phyloP scores from a whole-genome alignment of 2,329 filamentous ascomycete genomes.

The Neonectria ditissima region DNA sequence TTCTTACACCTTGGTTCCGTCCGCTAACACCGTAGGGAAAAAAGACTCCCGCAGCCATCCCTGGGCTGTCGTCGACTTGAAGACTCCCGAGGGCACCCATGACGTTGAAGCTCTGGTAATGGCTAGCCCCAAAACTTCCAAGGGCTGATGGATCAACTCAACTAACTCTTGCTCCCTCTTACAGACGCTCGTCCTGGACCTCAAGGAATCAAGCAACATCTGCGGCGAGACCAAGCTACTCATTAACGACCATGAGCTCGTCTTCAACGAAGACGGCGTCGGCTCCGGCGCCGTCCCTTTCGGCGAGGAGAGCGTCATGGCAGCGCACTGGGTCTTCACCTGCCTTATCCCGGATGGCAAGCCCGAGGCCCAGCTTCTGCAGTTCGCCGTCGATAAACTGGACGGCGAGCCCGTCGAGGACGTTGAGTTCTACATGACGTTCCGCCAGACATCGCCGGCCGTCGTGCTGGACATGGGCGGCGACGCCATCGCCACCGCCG shows the following conservation, averaged over 20 bases:
- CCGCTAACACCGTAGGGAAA: not conserved
- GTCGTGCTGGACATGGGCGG: constrained; percentile 58
- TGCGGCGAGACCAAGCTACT: constrained; percentile 61
- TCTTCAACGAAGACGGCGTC: constrained; percentile 53
- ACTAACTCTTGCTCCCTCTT: constrained; percentile 18
- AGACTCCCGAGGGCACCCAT: constrained; percentile 15
- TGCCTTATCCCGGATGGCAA: constrained; percentile 56
- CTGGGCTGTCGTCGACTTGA: constrained; percentile 22
- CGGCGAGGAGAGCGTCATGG: constrained; percentile 52
- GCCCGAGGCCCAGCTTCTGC: constrained; percentile 58
- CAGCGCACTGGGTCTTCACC: constrained; percentile 60
- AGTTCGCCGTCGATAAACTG: constrained; percentile 56
- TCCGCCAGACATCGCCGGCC: constrained; percentile 59
- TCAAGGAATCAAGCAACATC: constrained; percentile 57
- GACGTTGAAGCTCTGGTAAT: constrained; percentile 21
- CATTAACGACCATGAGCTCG: constrained; percentile 58
- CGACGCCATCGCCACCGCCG: constrained; percentile 48
- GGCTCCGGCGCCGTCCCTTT: constrained; percentile 58
- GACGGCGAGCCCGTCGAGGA: constrained; percentile 55
- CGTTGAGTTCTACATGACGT: constrained; percentile 56
- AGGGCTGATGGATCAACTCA: constrained; percentile 14
- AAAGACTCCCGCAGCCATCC: not conserved
- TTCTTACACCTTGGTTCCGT: constrained; percentile 19
- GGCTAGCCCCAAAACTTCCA: not conserved
- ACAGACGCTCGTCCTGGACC: constrained; percentile 57